phyloP scores from a whole-genome alignment of 2,329 filamentous ascomycete genomes.

The Diplocarpon mali region DNA sequence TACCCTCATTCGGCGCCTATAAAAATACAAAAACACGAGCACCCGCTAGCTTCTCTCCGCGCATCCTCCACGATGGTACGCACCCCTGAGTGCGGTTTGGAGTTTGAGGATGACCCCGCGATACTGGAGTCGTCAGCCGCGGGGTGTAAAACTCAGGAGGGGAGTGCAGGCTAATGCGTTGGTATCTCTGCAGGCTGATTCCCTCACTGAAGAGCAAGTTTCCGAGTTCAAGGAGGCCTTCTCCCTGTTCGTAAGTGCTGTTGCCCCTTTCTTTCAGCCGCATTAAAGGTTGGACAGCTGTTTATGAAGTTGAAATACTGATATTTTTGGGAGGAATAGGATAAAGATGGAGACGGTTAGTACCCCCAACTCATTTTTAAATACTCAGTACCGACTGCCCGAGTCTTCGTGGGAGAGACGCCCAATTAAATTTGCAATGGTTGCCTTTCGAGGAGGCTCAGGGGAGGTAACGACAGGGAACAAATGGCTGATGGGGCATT shows the following conservation, averaged over 20 bases:
- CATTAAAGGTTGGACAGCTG: slow-evolving; percentile 7
- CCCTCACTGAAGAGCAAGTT: slow-evolving; percentile 98
- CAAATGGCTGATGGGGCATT: slow-evolving; percentile 13
- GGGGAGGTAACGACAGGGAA: background rate
- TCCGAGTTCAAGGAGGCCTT: slow-evolving; percentile 99
- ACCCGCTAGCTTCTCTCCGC: slow-evolving; percentile 2
- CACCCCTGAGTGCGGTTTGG: slow-evolving; percentile 5
- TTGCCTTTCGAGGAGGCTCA: slow-evolving; percentile 4
- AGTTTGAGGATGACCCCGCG: slow-evolving; percentile 17
- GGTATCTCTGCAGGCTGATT: slow-evolving; percentile 62
- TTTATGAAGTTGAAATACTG: slow-evolving; percentile 18
- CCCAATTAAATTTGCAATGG: background rate
- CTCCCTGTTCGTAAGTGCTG: slow-evolving; percentile 87
- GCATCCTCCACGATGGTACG: slow-evolving; percentile 19
- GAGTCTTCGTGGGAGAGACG: background rate
- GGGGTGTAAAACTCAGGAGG: slow-evolving; percentile 5
- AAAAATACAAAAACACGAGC: background rate
- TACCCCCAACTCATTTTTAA: slow-evolving; percentile 26
- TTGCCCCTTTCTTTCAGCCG: slow-evolving; percentile 8
- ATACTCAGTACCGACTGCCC: background rate
- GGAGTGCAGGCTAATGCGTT: slow-evolving; percentile 17
- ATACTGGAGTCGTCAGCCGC: slow-evolving; percentile 9
- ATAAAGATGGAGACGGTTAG: slow-evolving; percentile 88
- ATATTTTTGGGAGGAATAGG: slow-evolving; percentile 38
- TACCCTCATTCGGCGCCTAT: background rate